A percentile compares a stretch with the other conserved stretches of the same genome.
Conservation (phyloP, 2,329 filamentous ascomycete genomes). For the Rutstroemia sp. region DNA sequence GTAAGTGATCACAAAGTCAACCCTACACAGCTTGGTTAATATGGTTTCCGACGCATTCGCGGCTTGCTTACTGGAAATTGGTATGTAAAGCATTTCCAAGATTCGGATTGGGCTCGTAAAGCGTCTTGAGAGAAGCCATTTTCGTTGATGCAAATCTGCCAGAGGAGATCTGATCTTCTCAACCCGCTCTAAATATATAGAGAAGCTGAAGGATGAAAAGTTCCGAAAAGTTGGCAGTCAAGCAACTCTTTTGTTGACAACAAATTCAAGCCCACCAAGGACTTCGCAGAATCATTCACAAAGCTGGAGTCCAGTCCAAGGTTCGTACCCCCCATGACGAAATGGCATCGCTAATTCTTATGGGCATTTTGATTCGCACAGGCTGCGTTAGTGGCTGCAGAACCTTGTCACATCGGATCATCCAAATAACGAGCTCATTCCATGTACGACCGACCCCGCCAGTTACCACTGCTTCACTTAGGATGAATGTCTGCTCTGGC, state of each 20-base stretch:
- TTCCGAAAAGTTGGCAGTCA: slow-evolving; percentile 13
- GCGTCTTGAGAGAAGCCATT: slow-evolving; percentile 24
- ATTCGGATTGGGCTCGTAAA: slow-evolving; percentile 19
- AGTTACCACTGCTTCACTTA: too few relatives aligned
- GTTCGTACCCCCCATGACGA: not conserved
- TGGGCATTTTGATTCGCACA: too few relatives aligned
- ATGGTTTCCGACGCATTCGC: not conserved
- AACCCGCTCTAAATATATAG: not conserved
- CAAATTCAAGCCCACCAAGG: not conserved
- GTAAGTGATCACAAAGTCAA: slow-evolving; percentile 86
- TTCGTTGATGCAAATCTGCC: slow-evolving; percentile 5
- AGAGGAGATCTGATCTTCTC: slow-evolving; percentile 1
- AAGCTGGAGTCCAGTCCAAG: not conserved
- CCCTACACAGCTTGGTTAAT: slow-evolving; percentile 36
- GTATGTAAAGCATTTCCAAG: slow-evolving; percentile 20
- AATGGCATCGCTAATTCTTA: slow-evolving; percentile 4
- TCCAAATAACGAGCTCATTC: too few relatives aligned
- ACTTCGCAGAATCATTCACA: not conserved
- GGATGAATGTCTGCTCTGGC: not conserved
- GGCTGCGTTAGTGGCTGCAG: too few relatives aligned
- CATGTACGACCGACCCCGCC: too few relatives aligned
- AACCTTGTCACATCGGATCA: too few relatives aligned
- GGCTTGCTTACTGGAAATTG: slow-evolving; percentile 36
- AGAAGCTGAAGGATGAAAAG: not conserved
- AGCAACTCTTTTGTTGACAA: not conserved